Conservation (phyloP, 2,329 filamentous ascomycete species). For the Decorospora gaudefroyi region DNA sequence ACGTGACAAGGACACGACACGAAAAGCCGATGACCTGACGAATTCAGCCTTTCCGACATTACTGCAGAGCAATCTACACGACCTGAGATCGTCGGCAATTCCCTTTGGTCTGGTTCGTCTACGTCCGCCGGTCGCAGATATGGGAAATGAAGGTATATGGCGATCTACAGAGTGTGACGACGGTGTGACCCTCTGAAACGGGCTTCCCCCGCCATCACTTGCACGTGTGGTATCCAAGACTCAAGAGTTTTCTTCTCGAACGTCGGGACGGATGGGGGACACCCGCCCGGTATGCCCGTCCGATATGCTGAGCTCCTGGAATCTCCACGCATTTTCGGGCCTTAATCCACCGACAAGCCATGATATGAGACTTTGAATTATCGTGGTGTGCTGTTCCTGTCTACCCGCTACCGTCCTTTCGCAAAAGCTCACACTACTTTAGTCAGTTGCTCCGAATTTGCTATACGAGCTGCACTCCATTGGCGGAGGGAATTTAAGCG, state of each 20-base stretch:
- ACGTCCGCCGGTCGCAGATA: constrained; percentile 6
- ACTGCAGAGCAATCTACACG: constrained; percentile 7
- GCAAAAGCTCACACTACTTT: constrained; percentile 1
- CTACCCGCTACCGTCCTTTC: neutral
- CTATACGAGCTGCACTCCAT: constrained; percentile 12
- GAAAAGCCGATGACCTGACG: constrained; percentile 5
- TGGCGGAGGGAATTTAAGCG: constrained; percentile 28
- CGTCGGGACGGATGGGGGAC: constrained; percentile 13
- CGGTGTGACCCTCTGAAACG: constrained; percentile 19
- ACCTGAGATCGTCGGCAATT: constrained; percentile 18
- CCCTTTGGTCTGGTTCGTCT: constrained; percentile 12
- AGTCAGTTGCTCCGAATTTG: constrained; percentile 12
- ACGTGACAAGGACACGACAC: constrained; percentile 4
- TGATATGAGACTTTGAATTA: constrained; percentile 1
- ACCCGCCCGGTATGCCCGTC: no score
- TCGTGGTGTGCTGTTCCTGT: neutral
- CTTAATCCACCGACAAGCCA: neutral
- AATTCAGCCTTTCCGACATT: constrained; percentile 3
- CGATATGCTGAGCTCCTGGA: constrained; percentile 20
- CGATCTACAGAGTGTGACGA: constrained; percentile 5
- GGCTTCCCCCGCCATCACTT: constrained; percentile 3
- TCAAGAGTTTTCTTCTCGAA: constrained; percentile 18
- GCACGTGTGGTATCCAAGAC: constrained; percentile 2
- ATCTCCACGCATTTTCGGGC: constrained; percentile 14
- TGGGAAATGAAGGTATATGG: constrained; percentile 17